Conservation (phyloP, 768 basidiomycete genomes). For the Agaricus bisporus region DNA sequence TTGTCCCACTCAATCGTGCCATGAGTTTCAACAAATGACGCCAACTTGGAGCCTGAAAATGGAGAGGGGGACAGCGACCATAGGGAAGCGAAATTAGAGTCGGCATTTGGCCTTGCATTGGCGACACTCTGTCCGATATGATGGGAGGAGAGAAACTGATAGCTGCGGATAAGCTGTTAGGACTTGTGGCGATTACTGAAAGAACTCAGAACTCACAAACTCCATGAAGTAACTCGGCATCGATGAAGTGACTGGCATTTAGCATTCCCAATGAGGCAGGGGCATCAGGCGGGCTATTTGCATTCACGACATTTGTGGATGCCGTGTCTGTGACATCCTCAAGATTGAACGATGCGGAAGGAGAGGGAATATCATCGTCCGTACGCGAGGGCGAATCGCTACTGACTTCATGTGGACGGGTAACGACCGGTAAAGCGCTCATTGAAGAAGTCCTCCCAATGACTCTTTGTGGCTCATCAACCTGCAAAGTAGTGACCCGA, state of each 20-base stretch:
- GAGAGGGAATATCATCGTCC: not conserved
- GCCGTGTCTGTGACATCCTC: not conserved
- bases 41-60: conserved; percentile 73
- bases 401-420: not conserved
- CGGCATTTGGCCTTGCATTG: conserved; percentile 54
- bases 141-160: conserved; percentile 60
- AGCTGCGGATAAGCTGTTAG: conserved; percentile 33
- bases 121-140: conserved; percentile 38
- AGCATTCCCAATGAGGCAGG: conserved; percentile 13
- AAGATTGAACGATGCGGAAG: not conserved
- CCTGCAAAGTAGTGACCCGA: not conserved
- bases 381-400: not conserved
- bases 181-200: not conserved
- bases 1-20: conserved; percentile 65
- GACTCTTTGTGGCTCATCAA: conserved; percentile 2
- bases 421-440: not conserved
- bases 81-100: conserved; percentile 71
- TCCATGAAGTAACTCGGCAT: conserved; percentile 49
- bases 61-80: conserved; percentile 59
- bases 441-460: conserved; percentile 7
- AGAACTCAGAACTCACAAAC: conserved; percentile 46
- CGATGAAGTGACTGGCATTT: conserved; percentile 49
- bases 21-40: conserved; percentile 66
- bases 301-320: not conserved
- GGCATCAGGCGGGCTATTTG: not conserved